Base-by-base conservation (phyloP, 352 stramenopile genomes). In the Detonula confervacea region DNA sequence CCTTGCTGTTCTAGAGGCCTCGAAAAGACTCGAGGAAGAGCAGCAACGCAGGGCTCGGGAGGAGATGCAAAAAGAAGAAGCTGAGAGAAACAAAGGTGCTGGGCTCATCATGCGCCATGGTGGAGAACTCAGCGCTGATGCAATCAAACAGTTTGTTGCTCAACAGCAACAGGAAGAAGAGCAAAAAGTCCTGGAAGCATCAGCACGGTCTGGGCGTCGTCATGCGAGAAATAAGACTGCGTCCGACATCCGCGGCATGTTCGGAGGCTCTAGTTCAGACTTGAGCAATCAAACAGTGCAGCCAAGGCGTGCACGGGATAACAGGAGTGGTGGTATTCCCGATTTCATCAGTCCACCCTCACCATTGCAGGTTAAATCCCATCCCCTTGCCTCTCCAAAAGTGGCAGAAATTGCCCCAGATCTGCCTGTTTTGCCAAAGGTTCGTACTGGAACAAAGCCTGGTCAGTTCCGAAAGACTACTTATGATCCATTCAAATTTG, bases 51-150 rank as follows among this genome's bases (percentile, higher is more conserved):
- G n/a, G n/a, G n/a, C n/a, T n/a, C n/a, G n/a, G n/a, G n/a, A n/a
- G n/a, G n/a, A n/a, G n/a, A n/a, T 84, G 81, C 77, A 76, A 83
- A 8, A 77, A 75, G 18, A 77, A 52, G 20, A 52, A 80, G 39
- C 57, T 93, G 9, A 65, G 82, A 27, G 73, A 70, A 73, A 18
- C 60, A 82, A 42, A 79, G 61, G 44, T n/a, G 87, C 87, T 29
- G 88, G 88, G 64, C 65, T 93, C 27, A 84, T 93, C 0, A 92
- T 93, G 86, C 63, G 86, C 27, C 88, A 88, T 61, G 86, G 87
- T 83, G 33, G 77, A 86, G 24, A 59, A 90, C n/a, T n/a, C n/a
- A 47, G 81, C 89, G 63, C 72, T 83, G n/a, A 60, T 54, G 27
- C 30, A 84, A 7, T 77, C 92, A 25, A 86, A 93, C 47, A 73